Base-by-base conservation (phyloP, 176 grass and related monocot species). In the Saccharum officinarum region DNA sequence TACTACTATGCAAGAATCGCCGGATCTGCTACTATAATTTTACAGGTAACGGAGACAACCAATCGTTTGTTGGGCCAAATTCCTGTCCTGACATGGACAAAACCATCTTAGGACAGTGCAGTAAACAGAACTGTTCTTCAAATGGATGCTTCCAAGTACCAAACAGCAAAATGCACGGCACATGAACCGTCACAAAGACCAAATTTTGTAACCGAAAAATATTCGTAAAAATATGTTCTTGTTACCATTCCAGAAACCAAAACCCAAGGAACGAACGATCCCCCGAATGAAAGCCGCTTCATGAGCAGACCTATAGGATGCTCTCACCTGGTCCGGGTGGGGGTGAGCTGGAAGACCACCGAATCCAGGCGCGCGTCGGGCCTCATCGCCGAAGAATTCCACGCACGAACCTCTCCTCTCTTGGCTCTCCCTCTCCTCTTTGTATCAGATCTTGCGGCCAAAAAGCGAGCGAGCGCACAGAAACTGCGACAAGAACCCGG, bases 261-360 rank as follows among this genome's bases (percentile, higher is more conserved):
- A 78, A 12, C 8, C 2, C 34, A 57, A 80, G 70, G 7, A 18
- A 73, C 6, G 18, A 73, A 73, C 12, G 16, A 63, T 80, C 8
- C 81, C 55, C 7, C 37, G 30, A 70, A 57, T 66, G 23, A 76
- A 12, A 13, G 7, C 50, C 31, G 30, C 40, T 81, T 60, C 57
- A 39, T 28, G 36, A 47, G 57, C 59, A 90, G 86, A 91, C 95
- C 82, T 75, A 79, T 71, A 76, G 57, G 20, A 75, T 76, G 64
- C 31, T n/a, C 81, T 57, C 80, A 93, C 93, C 95, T 98, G 25
- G 95, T 98, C 74, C 95, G 83, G 78, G 95, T 98, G 46, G 95
- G 95, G 40, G 95, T 98, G 63, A 98, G 95, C 77, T 95, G 91
- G 84, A 98, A 98, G 38, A 95, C 85, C 10, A 90, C 95, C 77